Conservation (phyloP, 768 basidiomycete genomes). For the Sporobolomyces roseus region DNA sequence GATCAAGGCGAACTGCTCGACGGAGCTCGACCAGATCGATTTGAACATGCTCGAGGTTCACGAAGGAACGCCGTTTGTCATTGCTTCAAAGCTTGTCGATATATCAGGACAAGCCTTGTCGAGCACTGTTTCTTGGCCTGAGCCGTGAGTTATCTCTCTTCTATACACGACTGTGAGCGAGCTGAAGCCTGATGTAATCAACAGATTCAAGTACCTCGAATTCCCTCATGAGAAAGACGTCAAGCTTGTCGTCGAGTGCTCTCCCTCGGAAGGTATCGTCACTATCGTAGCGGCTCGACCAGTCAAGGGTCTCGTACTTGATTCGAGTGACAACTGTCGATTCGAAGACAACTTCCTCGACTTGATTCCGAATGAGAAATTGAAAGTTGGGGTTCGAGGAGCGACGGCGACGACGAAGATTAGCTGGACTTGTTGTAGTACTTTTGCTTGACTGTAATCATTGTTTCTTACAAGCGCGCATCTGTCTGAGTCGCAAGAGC, state of each 20-base stretch:
- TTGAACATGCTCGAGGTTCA: slow-evolving; percentile 62
- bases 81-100: slow-evolving; percentile 66
- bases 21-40: slow-evolving; percentile 70
- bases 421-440: slow-evolving; percentile 5
- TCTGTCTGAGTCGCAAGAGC: too few species aligned
- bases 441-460: too few species aligned
- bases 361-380: slow-evolving; percentile 77
- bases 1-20: slow-evolving; percentile 70
- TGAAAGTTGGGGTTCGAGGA: slow-evolving; percentile 54
- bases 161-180: too few species aligned
- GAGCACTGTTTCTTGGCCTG: slow-evolving; percentile 68
- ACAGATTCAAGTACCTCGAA: slow-evolving; percentile 81
- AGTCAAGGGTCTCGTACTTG: slow-evolving; percentile 81
- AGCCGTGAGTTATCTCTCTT: slow-evolving; percentile 42
- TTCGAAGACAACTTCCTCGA: slow-evolving; percentile 92
- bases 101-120: slow-evolving; percentile 58
- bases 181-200: neutral
- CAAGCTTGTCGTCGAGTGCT: slow-evolving; percentile 58
- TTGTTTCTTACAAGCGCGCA: too few species aligned
- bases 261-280: slow-evolving; percentile 44
- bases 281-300: slow-evolving; percentile 53
- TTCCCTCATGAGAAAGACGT: slow-evolving; percentile 65
- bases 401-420: slow-evolving; percentile 6
- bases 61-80: slow-evolving; percentile 65
- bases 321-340: slow-evolving; percentile 62